Base-by-base conservation (phyloP, 2,329 filamentous ascomycete species). In the Colletotrichum musicola region DNA sequence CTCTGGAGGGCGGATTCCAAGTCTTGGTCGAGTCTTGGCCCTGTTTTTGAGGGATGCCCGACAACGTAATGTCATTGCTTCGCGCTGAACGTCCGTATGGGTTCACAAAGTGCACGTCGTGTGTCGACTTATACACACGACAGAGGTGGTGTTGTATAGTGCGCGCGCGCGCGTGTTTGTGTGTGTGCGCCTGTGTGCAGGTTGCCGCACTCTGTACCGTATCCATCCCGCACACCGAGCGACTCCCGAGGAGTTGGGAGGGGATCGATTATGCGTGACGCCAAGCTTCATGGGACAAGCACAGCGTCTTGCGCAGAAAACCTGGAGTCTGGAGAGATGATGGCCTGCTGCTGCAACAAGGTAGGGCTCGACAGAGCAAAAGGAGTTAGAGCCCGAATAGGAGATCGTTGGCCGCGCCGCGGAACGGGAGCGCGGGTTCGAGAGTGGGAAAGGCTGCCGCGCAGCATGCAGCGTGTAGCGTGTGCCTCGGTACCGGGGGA, bases 401-500 rank as follows among this genome's bases (percentile, higher is more conserved):
- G 66, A 68, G 53, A 69, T 42, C 25, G 35, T 47, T 56, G 56
- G 50, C 66, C 66, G 62, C 49, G 55, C 51, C 56, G 62, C 56
- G 66, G 62, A 65, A 66, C 62, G 25, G 62, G 56, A 65, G 65
- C 61, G 65, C 18, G 65, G 62, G 65, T 40, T 64, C 40, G 25
- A 54, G 44, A 51, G 55, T 42, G 13, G 20, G 50, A 56, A 59
- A 44, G 53, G 35, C 30, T 35, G 30, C 30, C 30, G 30, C 30
- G 40, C 13, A 42, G 40, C 40, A 40, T 47, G 40, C 13, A 42
- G 40, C 13, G 40, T 47, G 44, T 22, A 67, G 42, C 42, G 44
- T 58, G 63, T 69, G 54, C 64, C 63, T 68, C 63, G 67, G 63
- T 69, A 68, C 58, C 57, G 64, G 49, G 46, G 27, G 54, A 53